A percentile compares a stretch with the other conserved stretches of the same genome.
These are phyloP conservation scores for Ceratocystis variospora DNA, from an alignment of 2,329 filamentous ascomycete species.

Conservation along the genomic window DNA sequence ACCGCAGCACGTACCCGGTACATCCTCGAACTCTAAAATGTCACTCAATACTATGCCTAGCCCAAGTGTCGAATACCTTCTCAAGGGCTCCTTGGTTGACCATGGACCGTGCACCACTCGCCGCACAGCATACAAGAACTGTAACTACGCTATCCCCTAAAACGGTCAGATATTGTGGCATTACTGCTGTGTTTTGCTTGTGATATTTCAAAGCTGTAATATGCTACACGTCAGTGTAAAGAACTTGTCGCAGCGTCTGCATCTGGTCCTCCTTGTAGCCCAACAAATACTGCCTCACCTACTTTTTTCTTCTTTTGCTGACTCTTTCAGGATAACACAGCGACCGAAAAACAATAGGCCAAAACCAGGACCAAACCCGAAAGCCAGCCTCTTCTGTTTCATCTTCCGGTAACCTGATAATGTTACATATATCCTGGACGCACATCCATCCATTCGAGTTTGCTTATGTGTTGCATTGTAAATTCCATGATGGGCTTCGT, in stretches of 20 bases:
- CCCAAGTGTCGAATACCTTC: background rate
- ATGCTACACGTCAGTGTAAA: conserved; percentile 4
- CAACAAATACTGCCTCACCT: too few relatives aligned
- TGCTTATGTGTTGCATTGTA: background rate
- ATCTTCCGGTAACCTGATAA: background rate
- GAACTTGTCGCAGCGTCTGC: background rate
- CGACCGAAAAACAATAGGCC: background rate
- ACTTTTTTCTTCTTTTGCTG: background rate
- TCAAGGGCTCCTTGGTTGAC: background rate
- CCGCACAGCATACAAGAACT: background rate
- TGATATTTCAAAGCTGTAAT: background rate
- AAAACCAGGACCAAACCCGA: background rate
- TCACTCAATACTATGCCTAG: background rate
- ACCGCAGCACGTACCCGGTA: background rate
- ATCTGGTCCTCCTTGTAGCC: background rate
- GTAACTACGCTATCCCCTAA: background rate
- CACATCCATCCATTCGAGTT: background rate
- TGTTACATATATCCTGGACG: background rate
- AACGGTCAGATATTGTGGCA: background rate
- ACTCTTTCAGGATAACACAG: background rate
- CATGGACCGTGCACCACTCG: too few relatives aligned
- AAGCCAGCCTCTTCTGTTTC: background rate
- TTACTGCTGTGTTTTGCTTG: background rate
- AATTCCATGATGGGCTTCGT: background rate
- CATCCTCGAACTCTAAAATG: background rate